These are phyloP conservation scores for Amaranthus hypochondriacus DNA, from an alignment of 148 eudicot species.

Conservation along the genomic window DNA sequence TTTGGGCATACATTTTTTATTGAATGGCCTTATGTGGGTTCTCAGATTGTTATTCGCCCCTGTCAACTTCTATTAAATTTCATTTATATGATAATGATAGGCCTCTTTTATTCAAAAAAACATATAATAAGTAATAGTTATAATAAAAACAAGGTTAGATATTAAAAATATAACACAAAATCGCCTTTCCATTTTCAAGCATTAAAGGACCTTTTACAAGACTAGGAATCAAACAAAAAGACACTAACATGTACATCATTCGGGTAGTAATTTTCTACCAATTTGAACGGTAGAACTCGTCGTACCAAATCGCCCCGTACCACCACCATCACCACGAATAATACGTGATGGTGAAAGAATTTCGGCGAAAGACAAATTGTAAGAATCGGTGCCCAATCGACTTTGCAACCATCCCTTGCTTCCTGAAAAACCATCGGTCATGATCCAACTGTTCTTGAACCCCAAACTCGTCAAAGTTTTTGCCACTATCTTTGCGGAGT, in stretches of 20 bases:
- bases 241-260: conserved; percentile 5
- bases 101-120: too few relatives aligned
- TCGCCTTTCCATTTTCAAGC: conserved; percentile 21
- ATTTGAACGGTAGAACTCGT: conserved; percentile 42
- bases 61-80: too few relatives aligned
- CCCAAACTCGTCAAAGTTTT: conserved; percentile 67
- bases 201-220: conserved; percentile 18
- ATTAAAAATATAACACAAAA: conserved; percentile 11
- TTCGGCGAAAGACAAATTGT: conserved; percentile 56
- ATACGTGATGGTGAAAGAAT: conserved; percentile 74
- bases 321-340: conserved; percentile 53
- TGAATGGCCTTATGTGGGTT: too few relatives aligned
- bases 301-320: conserved; percentile 49
- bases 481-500: conserved; percentile 80
- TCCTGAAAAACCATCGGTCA: conserved; percentile 89
- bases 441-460: conserved; percentile 72
- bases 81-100: too few relatives aligned
- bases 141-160: too few relatives aligned
- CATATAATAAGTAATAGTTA: too few relatives aligned
- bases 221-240: not conserved
- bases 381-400: conserved; percentile 72
- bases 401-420: conserved; percentile 86
- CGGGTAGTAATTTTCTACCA: conserved; percentile 54
- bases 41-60: too few relatives aligned
- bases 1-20: too few relatives aligned